Evolutionary conservation across 2,329 filamentous ascomycete species (phyloP), one percentile per base, ranked within the genome.

Genomic region (Aspergillus unguis): DNA sequence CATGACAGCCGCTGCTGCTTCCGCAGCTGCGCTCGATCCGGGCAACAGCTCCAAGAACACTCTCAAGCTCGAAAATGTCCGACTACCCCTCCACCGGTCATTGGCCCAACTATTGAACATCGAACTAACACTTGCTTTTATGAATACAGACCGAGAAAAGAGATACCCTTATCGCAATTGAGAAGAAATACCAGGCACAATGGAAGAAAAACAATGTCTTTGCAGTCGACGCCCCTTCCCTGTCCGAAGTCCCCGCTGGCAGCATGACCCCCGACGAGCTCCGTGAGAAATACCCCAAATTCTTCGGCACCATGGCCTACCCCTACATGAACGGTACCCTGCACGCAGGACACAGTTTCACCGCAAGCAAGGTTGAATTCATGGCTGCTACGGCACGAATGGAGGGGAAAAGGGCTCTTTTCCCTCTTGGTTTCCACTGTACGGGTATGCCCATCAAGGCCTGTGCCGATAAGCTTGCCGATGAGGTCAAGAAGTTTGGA

Each of bases 381-480:
- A 86, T 85, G 53, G 84, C 87, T 26, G 90, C 92, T 40, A 92
- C 90, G 68, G 86, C 88, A 43, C 82, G 92, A 51, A 95, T 97
- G 90, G 84, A 91, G 71, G 94, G 94, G 66, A 92, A 92, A 78
- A 82, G 87, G 48, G 81, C 86, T 52, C 79, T 97, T 48, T 96
- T 94, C 71, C 94, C 94, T 52, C 86, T 94, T 67, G 94, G 92
- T 31, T 99, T 91, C 77, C 94, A 99, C 79, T 90, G 88, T 75
- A 97, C 92, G 0, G 94, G 94, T 64, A 95, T 99, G 87, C 91
- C 92, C 42, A 99, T 99, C 79, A 96, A 96, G 75, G 92, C 94
- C 5, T 95, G 90, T 66, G 91, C 94, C 50, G 92, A 99, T 78
- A 97, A 97, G 79, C 83, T 99, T 42, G 85, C 87, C 54, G 85